phyloP scores from a whole-genome alignment of 306 rosid genomes.

The Fagus crenata region DNA sequence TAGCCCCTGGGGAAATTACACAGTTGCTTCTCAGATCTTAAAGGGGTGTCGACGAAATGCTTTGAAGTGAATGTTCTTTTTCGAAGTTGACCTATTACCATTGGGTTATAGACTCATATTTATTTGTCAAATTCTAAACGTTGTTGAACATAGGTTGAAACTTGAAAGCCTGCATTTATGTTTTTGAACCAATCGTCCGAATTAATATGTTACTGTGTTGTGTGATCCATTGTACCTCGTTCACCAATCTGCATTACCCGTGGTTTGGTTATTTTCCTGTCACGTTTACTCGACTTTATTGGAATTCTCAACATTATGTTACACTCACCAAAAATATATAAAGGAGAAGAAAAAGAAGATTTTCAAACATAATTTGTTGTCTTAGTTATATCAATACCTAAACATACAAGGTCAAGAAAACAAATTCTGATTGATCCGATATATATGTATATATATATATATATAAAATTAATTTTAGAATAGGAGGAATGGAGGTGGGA shows the following conservation, averaged over 20 bases:
- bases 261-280: not conserved
- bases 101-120: not conserved
- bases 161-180: not conserved
- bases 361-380: too few species aligned
- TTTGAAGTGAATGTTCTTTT: constrained; percentile 1
- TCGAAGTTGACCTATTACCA: not conserved
- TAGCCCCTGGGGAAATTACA: constrained; percentile 8
- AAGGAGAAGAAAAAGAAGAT: too few species aligned
- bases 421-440: too few species aligned
- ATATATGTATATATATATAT: too few species aligned
- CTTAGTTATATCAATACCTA: too few species aligned
- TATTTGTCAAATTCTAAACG: not conserved
- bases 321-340: too few species aligned
- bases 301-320: too few species aligned
- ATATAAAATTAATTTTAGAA: too few species aligned
- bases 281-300: too few species aligned
- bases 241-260: not conserved
- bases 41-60: constrained; percentile 6
- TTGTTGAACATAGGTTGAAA: not conserved
- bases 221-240: not conserved
- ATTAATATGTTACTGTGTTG: not conserved
- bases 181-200: not conserved
- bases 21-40: constrained; percentile 18
- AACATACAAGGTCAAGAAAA: too few species aligned
- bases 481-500: too few species aligned